Conservation (phyloP, 257 asterid genomes). For the Fraxinus anomala region DNA sequence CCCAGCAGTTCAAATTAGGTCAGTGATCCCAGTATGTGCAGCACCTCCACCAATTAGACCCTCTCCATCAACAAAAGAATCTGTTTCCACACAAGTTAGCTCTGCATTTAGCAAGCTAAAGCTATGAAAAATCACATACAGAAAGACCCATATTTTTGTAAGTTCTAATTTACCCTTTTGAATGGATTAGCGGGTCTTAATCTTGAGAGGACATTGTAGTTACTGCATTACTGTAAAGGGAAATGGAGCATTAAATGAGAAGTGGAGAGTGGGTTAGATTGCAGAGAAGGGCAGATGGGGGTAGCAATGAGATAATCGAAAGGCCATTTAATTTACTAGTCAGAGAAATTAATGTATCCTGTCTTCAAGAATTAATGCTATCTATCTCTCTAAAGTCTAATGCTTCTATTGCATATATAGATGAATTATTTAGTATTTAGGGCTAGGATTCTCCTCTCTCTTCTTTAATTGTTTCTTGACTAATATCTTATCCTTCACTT, state of each 20-base stretch:
- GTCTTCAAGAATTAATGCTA: conserved; percentile 41
- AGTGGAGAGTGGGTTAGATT: conserved; percentile 22
- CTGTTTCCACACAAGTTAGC: conserved; percentile 25
- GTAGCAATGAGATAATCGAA: conserved; percentile 35
- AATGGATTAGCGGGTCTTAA: conserved; percentile 14
- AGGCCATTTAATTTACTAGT: conserved; percentile 40
- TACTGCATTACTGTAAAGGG: conserved; percentile 25
- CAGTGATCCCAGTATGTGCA: conserved; percentile 57
- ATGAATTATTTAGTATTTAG: background rate
- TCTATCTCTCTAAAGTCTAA: conserved; percentile 23
- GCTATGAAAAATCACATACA: conserved; percentile 23
- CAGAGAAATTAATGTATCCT: conserved; percentile 42
- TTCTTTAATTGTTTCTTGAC: conserved; percentile 36
- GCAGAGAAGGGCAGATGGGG: conserved; percentile 27
- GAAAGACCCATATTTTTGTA: conserved; percentile 9
- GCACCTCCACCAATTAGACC: conserved; percentile 29
- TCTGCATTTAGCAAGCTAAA: conserved; percentile 38
- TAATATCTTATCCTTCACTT: background rate
- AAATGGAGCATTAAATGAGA: conserved; percentile 39
- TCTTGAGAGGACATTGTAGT: conserved; percentile 16
- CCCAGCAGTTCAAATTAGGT: conserved; percentile 64
- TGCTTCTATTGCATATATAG: background rate
- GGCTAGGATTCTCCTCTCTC: conserved; percentile 29
- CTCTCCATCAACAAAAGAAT: conserved; percentile 9
- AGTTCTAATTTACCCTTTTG: conserved; percentile 8